Conservation (phyloP, 345 rosid species). For the Raphanus sativus region DNA sequence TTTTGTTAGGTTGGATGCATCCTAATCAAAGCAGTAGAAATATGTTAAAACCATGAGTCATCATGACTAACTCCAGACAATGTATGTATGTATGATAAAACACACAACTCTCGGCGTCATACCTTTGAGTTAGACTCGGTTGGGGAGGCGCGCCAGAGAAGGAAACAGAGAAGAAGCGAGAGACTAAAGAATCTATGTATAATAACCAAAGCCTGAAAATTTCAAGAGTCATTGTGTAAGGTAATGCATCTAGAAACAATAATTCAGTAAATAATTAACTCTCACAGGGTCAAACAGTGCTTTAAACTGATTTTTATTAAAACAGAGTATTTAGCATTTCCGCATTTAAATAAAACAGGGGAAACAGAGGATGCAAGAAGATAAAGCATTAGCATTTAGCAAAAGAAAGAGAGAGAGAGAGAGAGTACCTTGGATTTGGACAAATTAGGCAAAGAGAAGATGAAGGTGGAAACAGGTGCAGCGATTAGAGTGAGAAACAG, state of each 20-base stretch:
- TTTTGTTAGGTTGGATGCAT: constrained; percentile 43
- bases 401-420: not conserved
- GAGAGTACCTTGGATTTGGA: constrained; percentile 70
- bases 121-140: constrained; percentile 53
- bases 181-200: constrained; percentile 93
- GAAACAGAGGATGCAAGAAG: constrained; percentile 2
- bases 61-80: not conserved
- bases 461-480: constrained; percentile 83
- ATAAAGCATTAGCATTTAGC: not conserved
- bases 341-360: not conserved
- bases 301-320: not conserved
- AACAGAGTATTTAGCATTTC: not conserved
- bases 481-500: constrained; percentile 74
- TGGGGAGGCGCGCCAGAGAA: constrained; percentile 74
- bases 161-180: constrained; percentile 68
- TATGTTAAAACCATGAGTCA: constrained; percentile 12
- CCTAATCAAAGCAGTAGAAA: constrained; percentile 43
- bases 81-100: not conserved
- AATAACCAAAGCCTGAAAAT: constrained; percentile 83
- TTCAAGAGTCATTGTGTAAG: constrained; percentile 46
- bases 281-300: not conserved
- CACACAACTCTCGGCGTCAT: constrained; percentile 1
- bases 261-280: not conserved
- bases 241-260: not conserved
- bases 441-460: constrained; percentile 71